Conservation (phyloP, 2,329 filamentous ascomycete species). For the Thelonectria rubi region DNA sequence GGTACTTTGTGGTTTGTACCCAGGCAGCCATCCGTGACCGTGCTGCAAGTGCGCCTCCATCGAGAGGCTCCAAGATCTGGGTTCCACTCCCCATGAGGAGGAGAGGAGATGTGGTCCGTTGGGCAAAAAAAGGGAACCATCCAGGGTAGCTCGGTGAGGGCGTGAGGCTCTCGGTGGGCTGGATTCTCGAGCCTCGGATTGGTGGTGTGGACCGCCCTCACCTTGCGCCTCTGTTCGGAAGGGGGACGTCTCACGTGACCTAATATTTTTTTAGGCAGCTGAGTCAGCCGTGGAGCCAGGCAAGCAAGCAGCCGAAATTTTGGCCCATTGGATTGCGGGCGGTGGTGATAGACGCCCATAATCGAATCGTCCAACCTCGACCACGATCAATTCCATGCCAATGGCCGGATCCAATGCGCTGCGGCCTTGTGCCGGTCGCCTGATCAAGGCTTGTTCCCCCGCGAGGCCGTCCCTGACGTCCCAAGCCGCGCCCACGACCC, state of each 20-base stretch:
- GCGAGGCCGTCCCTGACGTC: constrained; percentile 20
- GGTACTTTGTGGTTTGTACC: constrained; percentile 39
- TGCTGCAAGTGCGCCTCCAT: constrained; percentile 44
- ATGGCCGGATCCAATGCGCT: constrained; percentile 45
- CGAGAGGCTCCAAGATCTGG: constrained; percentile 32
- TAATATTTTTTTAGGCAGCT: background rate
- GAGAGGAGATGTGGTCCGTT: constrained; percentile 25
- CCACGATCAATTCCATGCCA: constrained; percentile 33
- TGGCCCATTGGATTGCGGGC: constrained; percentile 20
- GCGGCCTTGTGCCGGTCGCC: constrained; percentile 41
- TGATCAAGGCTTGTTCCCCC: constrained; percentile 32
- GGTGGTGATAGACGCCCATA: constrained; percentile 29
- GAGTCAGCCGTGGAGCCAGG: constrained; percentile 8
- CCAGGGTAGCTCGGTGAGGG: constrained; percentile 22
- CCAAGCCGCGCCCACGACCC: constrained; percentile 21
- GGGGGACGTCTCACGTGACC: constrained; percentile 14
- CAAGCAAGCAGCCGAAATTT: constrained; percentile 34
- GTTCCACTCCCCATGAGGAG: constrained; percentile 30
- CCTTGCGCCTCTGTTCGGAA: background rate
- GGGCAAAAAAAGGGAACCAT: constrained; percentile 12
- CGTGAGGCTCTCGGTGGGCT: constrained; percentile 24
- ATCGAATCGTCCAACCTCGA: constrained; percentile 24
- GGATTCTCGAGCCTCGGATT: background rate
- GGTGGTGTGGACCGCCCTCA: background rate
- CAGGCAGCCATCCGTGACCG: constrained; percentile 40